These are phyloP conservation scores for Russula lepida DNA, from an alignment of 768 basidiomycete genomes.

Conservation along the genomic window DNA sequence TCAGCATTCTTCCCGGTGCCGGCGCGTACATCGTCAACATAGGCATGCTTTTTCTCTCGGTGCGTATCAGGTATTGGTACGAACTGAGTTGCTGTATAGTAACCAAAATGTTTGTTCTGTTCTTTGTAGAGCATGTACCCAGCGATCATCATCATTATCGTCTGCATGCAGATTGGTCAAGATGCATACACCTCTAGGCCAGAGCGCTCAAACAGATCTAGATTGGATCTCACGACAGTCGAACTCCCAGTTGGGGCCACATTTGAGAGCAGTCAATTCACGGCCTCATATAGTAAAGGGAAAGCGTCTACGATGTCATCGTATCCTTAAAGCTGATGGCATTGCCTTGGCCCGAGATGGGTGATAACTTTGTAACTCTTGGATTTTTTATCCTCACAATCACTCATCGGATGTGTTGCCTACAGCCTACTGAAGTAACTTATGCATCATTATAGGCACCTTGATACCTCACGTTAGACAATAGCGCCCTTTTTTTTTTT, in stretches of 20 bases:
- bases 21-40: constrained; percentile 9
- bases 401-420: neutral
- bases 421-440: too few relatives aligned
- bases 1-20: constrained; percentile 2
- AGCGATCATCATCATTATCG: constrained; percentile 8
- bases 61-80: neutral
- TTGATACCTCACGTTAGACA: neutral
- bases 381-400: neutral
- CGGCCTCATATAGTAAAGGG: neutral
- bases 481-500: neutral
- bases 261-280: neutral
- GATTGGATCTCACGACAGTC: constrained; percentile 5
- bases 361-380: neutral
- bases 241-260: neutral
- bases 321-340: neutral
- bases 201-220: neutral
- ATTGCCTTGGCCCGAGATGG: neutral
- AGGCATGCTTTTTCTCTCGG: constrained; percentile 8
- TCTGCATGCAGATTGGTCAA: constrained; percentile 6
- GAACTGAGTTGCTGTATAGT: neutral
- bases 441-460: neutral
- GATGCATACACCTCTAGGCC: neutral
- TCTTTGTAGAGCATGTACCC: constrained; percentile 15
- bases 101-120: neutral
- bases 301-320: neutral